A percentile compares a stretch with the other conserved stretches of the same genome.
Conservation (phyloP, 371 early-diverging fungal genomes). For the Dentiscutata heterogama region DNA sequence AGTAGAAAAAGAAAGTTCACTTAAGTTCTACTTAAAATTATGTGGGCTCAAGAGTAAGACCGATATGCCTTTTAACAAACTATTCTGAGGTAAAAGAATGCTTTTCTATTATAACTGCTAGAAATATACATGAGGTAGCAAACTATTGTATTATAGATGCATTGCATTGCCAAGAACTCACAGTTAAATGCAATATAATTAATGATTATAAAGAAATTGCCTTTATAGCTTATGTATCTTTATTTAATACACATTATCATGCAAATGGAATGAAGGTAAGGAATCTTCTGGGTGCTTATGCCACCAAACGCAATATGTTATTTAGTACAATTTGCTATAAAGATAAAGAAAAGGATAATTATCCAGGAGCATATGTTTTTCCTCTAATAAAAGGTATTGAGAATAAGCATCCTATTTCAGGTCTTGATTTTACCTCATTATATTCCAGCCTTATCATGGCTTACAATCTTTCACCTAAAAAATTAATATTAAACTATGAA, state of each 20-base stretch:
- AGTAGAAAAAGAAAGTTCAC: not conserved
- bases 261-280: no score
- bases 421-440: no score
- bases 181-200: slow-evolving; percentile 30
- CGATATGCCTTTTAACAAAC: no score
- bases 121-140: no score
- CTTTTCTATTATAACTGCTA: no score
- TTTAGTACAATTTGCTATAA: slow-evolving; percentile 16
- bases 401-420: no score
- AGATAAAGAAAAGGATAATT: slow-evolving; percentile 13
- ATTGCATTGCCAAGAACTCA: slow-evolving; percentile 12
- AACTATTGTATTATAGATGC: no score
- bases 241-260: slow-evolving; percentile 15
- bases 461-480: not conserved
- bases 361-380: not conserved
- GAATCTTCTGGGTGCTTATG: slow-evolving; percentile 29
- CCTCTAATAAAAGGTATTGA: no score
- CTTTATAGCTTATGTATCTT: slow-evolving; percentile 31
- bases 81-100: no score
- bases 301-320: slow-evolving; percentile 8
- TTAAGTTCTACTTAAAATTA: no score
- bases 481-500: not conserved
- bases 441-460: no score
- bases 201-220: slow-evolving; percentile 33
- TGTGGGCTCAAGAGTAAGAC: no score